Evolutionary conservation across 305 asterid species (phyloP).

Genomic region (Fraxinus ornus): DNA sequence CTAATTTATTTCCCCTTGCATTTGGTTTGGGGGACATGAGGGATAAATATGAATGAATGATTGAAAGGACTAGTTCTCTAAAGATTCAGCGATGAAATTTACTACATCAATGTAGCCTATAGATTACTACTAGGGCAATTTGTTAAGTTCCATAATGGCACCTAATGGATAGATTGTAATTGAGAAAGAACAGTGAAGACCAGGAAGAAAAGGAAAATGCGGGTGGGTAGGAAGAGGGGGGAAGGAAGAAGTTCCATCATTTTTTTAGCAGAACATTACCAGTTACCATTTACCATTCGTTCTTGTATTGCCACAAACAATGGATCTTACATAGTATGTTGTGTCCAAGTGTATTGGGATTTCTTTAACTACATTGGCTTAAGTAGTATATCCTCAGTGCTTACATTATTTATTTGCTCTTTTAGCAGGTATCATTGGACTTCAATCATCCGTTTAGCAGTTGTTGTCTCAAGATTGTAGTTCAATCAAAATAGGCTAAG

Average conservation of each 20-base stretch:
- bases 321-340: not conserved
- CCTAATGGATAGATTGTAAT: not conserved
- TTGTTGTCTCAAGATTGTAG: not conserved
- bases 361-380: not conserved
- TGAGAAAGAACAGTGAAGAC: not conserved
- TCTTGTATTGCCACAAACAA: not conserved
- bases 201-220: not conserved
- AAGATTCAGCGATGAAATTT: not conserved
- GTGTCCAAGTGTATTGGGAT: not conserved
- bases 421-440: constrained; percentile 79
- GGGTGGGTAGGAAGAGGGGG: not conserved
- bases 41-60: constrained; percentile 9
- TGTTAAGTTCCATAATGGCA: not conserved
- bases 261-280: not conserved
- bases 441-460: constrained; percentile 68
- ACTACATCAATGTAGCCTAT: not conserved
- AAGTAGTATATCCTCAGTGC: constrained; percentile 5
- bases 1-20: not conserved
- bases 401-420: not conserved
- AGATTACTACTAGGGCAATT: not conserved
- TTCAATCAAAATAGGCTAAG: not conserved
- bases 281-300: not conserved
- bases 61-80: not conserved
- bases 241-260: not conserved
- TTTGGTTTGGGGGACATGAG: not conserved